Evolutionary conservation across 1,139 yeast species (phyloP), one percentile per base, ranked within the genome.

Genomic region (Pneumocystis murina): DNA sequence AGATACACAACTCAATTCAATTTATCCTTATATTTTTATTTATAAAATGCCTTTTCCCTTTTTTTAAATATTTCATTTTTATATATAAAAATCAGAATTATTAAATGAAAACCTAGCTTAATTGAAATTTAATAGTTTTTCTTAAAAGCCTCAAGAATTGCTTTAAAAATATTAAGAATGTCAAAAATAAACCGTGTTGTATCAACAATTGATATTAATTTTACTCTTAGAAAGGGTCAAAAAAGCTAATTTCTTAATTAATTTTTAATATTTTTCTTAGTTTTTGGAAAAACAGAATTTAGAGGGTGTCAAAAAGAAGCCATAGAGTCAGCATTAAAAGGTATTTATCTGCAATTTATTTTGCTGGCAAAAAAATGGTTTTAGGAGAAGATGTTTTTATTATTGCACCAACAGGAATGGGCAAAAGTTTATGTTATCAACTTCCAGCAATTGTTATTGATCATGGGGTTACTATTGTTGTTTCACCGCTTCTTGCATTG

Each of bases 381-480:
- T 57, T 30, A 58, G 60, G 90, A 0, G 79, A 81, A 62, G 96
- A 89, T 72, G 87, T 85, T 0, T 85, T 89, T 75, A 96, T 89
- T 1, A 77, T 89, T 68, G 86, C 89, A 85, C 96, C 96, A 0
- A 89, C 96, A 0, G 96, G 96, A 62, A 95, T 95, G 65, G 97
- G 97, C 66, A 89, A 89, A 71, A 87, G 95, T 0, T 75, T 89
- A 61, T 88, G 96, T 69, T 89, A 87, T 72, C 96, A 89, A 72
- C 75, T 88, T 17, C 96, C 96, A 0, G 95, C 96, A 0, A 77
- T 87, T 57, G 79, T 79, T 60, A 78, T 84, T 1, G 62, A 59
- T 14, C 28, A 28, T 2, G 95, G 94, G 0, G 86, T 91, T 0
- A 88, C 96, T 0, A 80, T 90, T 57, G 96, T 90, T 4, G 82